These are phyloP conservation scores for Solanum sparsipilum DNA, from an alignment of 257 asterid genomes.

Conservation along the genomic window DNA sequence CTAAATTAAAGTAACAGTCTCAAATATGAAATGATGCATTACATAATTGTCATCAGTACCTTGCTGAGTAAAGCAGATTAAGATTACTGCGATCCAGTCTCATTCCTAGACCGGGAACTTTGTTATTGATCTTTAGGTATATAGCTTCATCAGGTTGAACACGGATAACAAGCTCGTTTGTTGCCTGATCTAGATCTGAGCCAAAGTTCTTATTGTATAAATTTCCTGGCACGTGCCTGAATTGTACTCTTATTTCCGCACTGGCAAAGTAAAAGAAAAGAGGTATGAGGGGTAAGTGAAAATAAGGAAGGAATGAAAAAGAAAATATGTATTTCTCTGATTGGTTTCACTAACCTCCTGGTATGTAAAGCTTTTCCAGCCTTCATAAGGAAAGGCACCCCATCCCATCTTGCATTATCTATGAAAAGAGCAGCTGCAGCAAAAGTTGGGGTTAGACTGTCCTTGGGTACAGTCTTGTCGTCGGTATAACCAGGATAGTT, in stretches of 20 bases:
- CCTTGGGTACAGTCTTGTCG: constrained; percentile 86
- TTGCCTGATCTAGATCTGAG: constrained; percentile 71
- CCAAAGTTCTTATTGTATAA: constrained; percentile 63
- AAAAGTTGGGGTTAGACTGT: constrained; percentile 88
- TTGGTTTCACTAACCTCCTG: constrained; percentile 36
- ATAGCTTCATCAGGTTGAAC: constrained; percentile 96
- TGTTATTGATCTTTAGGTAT: constrained; percentile 79
- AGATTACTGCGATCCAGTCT: constrained; percentile 84
- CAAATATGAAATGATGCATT: background rate
- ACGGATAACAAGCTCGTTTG: constrained; percentile 96
- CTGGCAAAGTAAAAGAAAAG: constrained; percentile 22
- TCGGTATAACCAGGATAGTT: constrained; percentile 73
- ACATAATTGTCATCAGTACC: constrained; percentile 29
- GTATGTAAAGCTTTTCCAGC: constrained; percentile 93
- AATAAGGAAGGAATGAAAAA: background rate
- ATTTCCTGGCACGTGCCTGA: constrained; percentile 90
- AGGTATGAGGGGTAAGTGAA: background rate
- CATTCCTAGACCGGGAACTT: constrained; percentile 95
- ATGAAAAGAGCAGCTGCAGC: constrained; percentile 98
- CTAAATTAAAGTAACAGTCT: background rate
- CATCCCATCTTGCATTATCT: constrained; percentile 94
- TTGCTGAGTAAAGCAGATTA: constrained; percentile 81
- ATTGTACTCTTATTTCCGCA: constrained; percentile 92
- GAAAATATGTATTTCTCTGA: background rate
- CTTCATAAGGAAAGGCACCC: constrained; percentile 95